Evolutionary conservation across 176 grass and related monocot genomes (phyloP).

Genomic region (Cymbopogon citratus): DNA sequence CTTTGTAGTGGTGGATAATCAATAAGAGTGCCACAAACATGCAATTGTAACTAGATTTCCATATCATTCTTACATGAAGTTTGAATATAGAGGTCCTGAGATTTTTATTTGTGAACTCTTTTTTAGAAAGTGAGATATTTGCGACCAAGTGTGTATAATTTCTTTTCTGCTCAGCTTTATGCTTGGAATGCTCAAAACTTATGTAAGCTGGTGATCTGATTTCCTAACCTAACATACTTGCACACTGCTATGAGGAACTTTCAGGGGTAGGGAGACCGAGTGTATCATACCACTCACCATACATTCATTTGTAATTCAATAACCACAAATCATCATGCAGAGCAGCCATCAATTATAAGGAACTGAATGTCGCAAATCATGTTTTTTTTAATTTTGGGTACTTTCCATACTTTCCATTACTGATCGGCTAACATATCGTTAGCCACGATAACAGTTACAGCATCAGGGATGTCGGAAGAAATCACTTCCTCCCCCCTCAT

Average conservation of each 20-base stretch:
- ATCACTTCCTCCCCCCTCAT: no score
- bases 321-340: no score
- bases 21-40: slow-evolving; percentile 15
- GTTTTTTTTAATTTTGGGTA: no score
- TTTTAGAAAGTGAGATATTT: neutral
- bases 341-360: no score
- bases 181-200: slow-evolving; percentile 56
- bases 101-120: neutral
- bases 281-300: slow-evolving; percentile 50
- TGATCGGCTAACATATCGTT: no score
- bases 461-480: no score
- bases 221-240: neutral
- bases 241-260: slow-evolving; percentile 18
- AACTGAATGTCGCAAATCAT: no score
- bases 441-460: no score
- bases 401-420: no score
- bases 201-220: slow-evolving; percentile 14
- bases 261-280: slow-evolving; percentile 20
- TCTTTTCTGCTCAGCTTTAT: slow-evolving; percentile 40
- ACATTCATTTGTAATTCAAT: no score
- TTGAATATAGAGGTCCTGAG: neutral
- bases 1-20: slow-evolving; percentile 53
- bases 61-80: neutral
- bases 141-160: neutral
- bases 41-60: neutral